Base-by-base conservation (phyloP, 805 yeast species). In the Metschnikowia arizonensis region DNA sequence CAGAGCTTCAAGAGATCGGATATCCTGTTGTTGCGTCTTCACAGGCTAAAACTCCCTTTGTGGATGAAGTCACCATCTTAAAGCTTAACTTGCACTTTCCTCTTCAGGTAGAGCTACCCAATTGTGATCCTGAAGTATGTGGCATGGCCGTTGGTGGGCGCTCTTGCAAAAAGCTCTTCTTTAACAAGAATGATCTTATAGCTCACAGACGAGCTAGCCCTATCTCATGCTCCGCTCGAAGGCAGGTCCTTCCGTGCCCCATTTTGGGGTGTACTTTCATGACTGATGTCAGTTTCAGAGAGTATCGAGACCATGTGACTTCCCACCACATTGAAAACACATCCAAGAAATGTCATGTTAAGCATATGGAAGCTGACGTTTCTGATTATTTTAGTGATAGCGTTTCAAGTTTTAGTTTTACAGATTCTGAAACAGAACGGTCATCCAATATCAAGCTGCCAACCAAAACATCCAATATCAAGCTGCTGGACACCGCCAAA, bases 211-310 rank as follows among this genome's bases (percentile, higher is more conserved):
- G 30, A 15, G 38, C 41, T 15, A 25, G 26, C 10, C 49, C 51
- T 11, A 14, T n/a, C 41, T 55, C 11, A 5, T 69, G 74, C 45
- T 63, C 72, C 2, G 8, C 44, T 5, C 58, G 57, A 46, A 55
- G 52, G 21, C 73, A 67, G 46, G 68, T 66, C 2, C 55, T 64
- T 37, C 45, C 60, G 4, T 69, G 75, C 49, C 73, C 75, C 2
- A 46, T 69, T 15, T 49, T 69, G 26, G 75, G 75, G 8, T 69
- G 75, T 50, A 70, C 64, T 1, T 69, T 53, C 47, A 60, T 64
- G 58, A 66, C 73, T 0, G 71, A 66, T 25, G 64, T 58, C 5
- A 33, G 50, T 29, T 52, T 45, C 43, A 19, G 21, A 1, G 53
- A 46, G 33, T 48, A 46, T n/a, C 19, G 25, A 26, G 23, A 31